These are phyloP conservation scores for Ophiocordyceps camponoti-floridani DNA, from an alignment of 2,329 filamentous ascomycete genomes.

Conservation along the genomic window DNA sequence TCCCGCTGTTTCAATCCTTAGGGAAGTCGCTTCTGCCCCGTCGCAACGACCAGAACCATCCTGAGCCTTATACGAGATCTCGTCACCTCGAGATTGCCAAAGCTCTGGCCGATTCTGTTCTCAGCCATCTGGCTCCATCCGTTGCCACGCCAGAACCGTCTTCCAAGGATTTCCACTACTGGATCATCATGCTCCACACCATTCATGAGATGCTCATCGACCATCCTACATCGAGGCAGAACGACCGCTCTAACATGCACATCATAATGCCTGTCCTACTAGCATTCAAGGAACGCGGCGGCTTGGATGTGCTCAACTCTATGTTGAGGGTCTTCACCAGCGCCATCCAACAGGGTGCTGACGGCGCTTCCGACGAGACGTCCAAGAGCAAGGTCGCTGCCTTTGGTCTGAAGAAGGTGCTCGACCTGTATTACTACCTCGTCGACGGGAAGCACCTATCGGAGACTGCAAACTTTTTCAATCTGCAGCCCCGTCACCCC, in stretches of 20 bases:
- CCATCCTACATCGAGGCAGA: conserved; percentile 27
- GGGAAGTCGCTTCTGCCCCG: conserved; percentile 67
- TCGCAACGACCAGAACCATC: conserved; percentile 30
- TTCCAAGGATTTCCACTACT: conserved; percentile 56
- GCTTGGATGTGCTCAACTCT: conserved; percentile 54
- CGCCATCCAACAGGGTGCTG: conserved; percentile 11
- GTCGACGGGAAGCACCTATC: conserved; percentile 61
- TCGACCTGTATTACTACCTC: conserved; percentile 64
- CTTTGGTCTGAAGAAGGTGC: conserved; percentile 58
- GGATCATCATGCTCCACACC: conserved; percentile 63
- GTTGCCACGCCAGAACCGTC: conserved; percentile 26
- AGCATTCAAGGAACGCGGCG: conserved; percentile 69
- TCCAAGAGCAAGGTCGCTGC: conserved; percentile 30
- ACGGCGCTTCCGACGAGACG: conserved; percentile 27
- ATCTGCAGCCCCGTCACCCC: conserved; percentile 18
- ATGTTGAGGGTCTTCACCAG: conserved; percentile 50
- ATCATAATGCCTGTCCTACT: conserved; percentile 62
- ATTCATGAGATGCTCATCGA: conserved; percentile 68
- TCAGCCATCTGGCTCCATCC: conserved; percentile 43
- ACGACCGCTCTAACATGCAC: conserved; percentile 29
- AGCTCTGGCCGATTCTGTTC: conserved; percentile 52
- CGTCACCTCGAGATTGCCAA: conserved; percentile 38
- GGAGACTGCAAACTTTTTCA: conserved; percentile 50
- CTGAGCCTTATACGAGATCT: conserved; percentile 40
- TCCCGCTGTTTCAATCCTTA: conserved; percentile 69